Conservation (phyloP, 306 rosid genomes). For the Castanea sativa region DNA sequence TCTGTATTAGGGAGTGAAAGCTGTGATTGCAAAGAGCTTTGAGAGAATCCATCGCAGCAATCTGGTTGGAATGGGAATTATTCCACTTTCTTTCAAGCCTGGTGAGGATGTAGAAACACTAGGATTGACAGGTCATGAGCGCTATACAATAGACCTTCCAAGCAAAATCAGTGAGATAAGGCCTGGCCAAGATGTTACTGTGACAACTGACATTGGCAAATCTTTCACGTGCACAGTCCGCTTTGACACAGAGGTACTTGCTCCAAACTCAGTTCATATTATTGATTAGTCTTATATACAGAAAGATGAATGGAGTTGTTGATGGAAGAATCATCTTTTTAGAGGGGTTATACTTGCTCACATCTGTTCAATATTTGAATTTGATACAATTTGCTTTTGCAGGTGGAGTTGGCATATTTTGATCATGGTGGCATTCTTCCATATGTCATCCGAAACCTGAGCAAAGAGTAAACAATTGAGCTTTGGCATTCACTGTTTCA, state of each 20-base stretch:
- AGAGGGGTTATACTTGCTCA: not conserved
- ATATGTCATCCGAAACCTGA: constrained; percentile 33
- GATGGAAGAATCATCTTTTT: not conserved
- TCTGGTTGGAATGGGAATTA: constrained; percentile 15
- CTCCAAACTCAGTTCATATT: not conserved
- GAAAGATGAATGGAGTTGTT: not conserved
- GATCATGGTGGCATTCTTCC: constrained; percentile 38
- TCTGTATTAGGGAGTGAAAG: constrained; percentile 36
- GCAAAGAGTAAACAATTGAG: not conserved
- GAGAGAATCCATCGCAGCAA: constrained; percentile 39
- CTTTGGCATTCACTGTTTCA: not conserved
- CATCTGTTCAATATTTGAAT: not conserved
- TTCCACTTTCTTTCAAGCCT: constrained; percentile 20
- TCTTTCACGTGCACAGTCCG: constrained; percentile 35
- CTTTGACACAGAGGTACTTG: constrained; percentile 32
- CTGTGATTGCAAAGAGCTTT: constrained; percentile 47
- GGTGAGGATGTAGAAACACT: constrained; percentile 47
- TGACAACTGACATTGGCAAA: constrained; percentile 31
- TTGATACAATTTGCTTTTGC: not conserved
- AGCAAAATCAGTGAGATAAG: constrained; percentile 23
- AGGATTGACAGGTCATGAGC: constrained; percentile 34
- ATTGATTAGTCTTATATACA: not conserved
- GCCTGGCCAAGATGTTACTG: constrained; percentile 42
- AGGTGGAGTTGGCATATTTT: constrained; percentile 41
- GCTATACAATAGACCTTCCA: constrained; percentile 34